Evolutionary conservation across 257 asterid genomes (phyloP).

Genomic region (Cinchona pubescens): DNA sequence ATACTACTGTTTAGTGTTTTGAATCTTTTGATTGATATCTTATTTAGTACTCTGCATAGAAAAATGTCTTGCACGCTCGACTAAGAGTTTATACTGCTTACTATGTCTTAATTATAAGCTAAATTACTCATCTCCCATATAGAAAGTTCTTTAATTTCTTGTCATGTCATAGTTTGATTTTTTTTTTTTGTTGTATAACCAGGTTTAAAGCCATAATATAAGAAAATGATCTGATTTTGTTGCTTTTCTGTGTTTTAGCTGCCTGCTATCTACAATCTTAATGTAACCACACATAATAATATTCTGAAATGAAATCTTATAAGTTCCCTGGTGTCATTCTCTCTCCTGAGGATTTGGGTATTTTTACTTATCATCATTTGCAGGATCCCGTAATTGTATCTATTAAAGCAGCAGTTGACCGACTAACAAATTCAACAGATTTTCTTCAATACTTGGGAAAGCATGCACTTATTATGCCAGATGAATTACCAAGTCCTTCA

Average conservation of each 20-base stretch:
- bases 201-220: no score
- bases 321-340: neutral
- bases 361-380: neutral
- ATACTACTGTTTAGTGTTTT: no score
- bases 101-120: neutral
- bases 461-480: constrained; percentile 52
- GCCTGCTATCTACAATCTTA: neutral
- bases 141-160: neutral
- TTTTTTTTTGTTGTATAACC: neutral
- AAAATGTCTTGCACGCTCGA: neutral
- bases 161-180: neutral
- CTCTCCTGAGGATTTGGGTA: neutral
- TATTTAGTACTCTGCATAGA: no score
- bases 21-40: no score
- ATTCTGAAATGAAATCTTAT: neutral
- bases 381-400: constrained; percentile 56
- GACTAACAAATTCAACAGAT: constrained; percentile 44
- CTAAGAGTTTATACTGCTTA: neutral
- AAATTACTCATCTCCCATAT: no score
- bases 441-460: constrained; percentile 56
- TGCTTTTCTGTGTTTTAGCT: neutral
- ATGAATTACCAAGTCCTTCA: constrained; percentile 41
- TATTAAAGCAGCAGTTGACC: constrained; percentile 45
- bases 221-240: neutral
- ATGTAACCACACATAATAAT: neutral